Percentiles rank a stretch among this genome's conserved stretches.
Conservation (phyloP, 2,329 filamentous ascomycete genomes). For the Microsporum canis region DNA sequence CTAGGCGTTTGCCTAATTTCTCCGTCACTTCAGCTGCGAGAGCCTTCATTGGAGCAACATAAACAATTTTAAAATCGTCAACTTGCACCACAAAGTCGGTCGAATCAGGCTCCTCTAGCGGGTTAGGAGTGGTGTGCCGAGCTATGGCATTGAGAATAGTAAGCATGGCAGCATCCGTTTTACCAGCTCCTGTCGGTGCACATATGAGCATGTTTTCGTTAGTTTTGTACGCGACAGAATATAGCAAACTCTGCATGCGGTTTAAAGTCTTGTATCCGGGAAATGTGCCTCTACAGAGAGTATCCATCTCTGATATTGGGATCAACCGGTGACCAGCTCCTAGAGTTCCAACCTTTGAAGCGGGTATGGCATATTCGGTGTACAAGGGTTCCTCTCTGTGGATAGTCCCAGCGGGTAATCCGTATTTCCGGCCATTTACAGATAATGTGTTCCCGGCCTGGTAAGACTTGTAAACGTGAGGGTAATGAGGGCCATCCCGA, state of each 20-base stretch:
- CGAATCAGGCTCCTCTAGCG: constrained; percentile 59
- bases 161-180: constrained; percentile 96
- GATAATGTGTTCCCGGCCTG: constrained; percentile 78
- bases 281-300: constrained; percentile 82
- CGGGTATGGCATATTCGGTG: constrained; percentile 80
- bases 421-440: constrained; percentile 68
- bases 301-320: constrained; percentile 71
- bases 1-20: constrained; percentile 80
- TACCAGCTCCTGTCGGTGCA: constrained; percentile 93
- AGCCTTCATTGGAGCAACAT: constrained; percentile 98
- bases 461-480: constrained; percentile 81
- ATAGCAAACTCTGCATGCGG: constrained; percentile 95
- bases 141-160: constrained; percentile 84
- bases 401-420: constrained; percentile 63
- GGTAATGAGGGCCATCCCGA: constrained; percentile 64
- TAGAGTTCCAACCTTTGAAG: constrained; percentile 63
- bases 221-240: constrained; percentile 87
- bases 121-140: constrained; percentile 72
- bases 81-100: constrained; percentile 70
- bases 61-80: constrained; percentile 95
- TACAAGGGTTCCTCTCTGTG: constrained; percentile 65
- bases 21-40: constrained; percentile 91
- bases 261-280: constrained; percentile 88
- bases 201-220: constrained; percentile 99
- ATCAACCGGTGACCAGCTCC: constrained; percentile 64